Base-by-base conservation (phyloP, 805 yeast species). In the Candida andamanensis region DNA sequence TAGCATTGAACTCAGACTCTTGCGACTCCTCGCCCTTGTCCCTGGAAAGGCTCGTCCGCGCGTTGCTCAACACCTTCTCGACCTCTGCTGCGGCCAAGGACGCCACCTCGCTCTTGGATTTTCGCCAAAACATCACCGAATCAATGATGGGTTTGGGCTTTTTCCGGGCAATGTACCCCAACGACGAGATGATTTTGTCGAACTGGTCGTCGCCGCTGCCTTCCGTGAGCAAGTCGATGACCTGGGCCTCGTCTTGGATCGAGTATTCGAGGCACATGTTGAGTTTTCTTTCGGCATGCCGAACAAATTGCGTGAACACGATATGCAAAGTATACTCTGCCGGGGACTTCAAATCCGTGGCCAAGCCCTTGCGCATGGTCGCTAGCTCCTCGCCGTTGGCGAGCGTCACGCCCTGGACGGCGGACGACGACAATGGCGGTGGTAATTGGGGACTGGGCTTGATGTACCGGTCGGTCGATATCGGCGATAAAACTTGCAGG, bases 81-180 rank as follows among this genome's bases (percentile, higher is more conserved):
- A 65, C 62, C 33, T 65, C 71, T 1, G 51, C 39, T 2, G 67
- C 62, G 3, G 71, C 72, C 56, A 65, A 49, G 4, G 60, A 47
- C 2, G 95, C 85, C 3, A 83, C 80, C 46, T 90, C 97, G 10
- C 94, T 79, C 55, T 92, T 92, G 2, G 90, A 77, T 53, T 90
- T 85, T 39, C 97, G 72, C 99, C 99, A 92, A 52, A 85, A 89
- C 97, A 92, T 89, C 38, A 92, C 95, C 5, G 95, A 86, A 55
- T 92, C 99, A 20, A 94, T 87, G 1, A 92, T 96, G 0, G 96
- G 95, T 50, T 86, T 89, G 0, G 97, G 97, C 44, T 86, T 85
- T 16, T 80, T 70, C 35, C 86, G 72, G 1, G 98, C 94, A 23
- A 92, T 85, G 52, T 85, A 85, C 6, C 98, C 98, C 34, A 92